Conservation (phyloP, 2,329 filamentous ascomycete genomes). For the Colletotrichum chlorophyti region DNA sequence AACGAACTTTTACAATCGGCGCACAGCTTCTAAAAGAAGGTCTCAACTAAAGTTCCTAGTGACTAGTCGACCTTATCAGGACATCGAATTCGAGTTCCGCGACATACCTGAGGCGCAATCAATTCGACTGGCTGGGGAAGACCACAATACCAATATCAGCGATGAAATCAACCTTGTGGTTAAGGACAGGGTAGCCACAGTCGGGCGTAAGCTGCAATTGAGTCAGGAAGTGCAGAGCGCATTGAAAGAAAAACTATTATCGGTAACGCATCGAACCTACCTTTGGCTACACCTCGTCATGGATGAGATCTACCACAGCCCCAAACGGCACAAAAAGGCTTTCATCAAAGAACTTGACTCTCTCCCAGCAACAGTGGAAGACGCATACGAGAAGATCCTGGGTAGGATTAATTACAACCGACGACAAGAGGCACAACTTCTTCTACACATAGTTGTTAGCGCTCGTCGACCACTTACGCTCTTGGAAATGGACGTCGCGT, state of each 20-base stretch:
- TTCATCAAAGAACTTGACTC: conserved; percentile 14
- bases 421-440: too few relatives aligned
- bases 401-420: too few relatives aligned
- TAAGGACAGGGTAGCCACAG: too few relatives aligned
- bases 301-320: conserved; percentile 2
- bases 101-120: conserved; percentile 1
- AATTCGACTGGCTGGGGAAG: conserved; percentile 20
- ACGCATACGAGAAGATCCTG: conserved; percentile 22
- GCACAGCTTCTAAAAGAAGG: too few relatives aligned
- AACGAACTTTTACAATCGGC: conserved; percentile 3
- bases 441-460: too few relatives aligned
- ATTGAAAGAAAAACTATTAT: too few relatives aligned
- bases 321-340: not conserved
- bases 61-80: conserved; percentile 22
- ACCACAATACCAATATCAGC: conserved; percentile 15
- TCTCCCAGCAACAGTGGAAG: conserved; percentile 18
- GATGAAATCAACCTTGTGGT: conserved; percentile 25
- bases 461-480: too few relatives aligned
- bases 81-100: conserved; percentile 11
- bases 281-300: conserved; percentile 25
- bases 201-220: too few relatives aligned
- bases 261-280: conserved; percentile 23
- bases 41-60: conserved; percentile 19
- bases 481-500: too few relatives aligned
- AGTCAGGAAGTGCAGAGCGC: too few relatives aligned